Base-by-base conservation (phyloP, 345 rosid genomes). In the Gynandropsis gynandra region DNA sequence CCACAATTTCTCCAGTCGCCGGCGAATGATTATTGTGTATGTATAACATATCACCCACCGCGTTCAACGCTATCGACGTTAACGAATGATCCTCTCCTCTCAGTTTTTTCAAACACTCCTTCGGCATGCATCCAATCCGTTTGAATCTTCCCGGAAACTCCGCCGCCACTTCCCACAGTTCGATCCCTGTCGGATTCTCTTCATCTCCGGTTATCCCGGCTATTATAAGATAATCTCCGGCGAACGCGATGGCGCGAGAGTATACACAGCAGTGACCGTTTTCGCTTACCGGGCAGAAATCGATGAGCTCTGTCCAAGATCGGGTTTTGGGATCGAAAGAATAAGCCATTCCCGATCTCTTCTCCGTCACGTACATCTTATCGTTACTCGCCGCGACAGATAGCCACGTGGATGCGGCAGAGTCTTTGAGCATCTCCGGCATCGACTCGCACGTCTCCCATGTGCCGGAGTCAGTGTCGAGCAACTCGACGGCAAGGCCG, bases 401-500 rank as follows among this genome's bases (percentile, higher is more conserved):
- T 4, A 89, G 66, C 83, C 88, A 78, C 35, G 68, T 65, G 47
- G 97, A 27, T 6, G 90, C 66, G 1, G 84, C 74, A 4, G 83
- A 79, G 68, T 58, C 81, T 38, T 32, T 70, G 38, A 83, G 71
- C 6, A 19, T 29, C 0, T 57, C 50, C 3, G 94, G 97, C 90
- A 89, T 78, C 48, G 71, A 67, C 17, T 72, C 70, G 56, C 80
- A 76, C 13, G 53, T 31, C 38, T 61, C 69, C 97, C 97, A 89
- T 18, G 2, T 20, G 27, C 11, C 58, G 12, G 70, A 32, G 29
- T 59, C 65, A 13, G 78, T 14, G 67, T 81, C 71, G 16, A 68
- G 72, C 45, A 78, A 37, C 55, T 86, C 97, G 0, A 83, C 87
- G 5, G 95, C 76, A 9, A 89, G 65, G 1, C 76, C 78, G 42